Evolutionary conservation across 2,329 filamentous ascomycete genomes (phyloP).

Genomic region (Beauveria australis): DNA sequence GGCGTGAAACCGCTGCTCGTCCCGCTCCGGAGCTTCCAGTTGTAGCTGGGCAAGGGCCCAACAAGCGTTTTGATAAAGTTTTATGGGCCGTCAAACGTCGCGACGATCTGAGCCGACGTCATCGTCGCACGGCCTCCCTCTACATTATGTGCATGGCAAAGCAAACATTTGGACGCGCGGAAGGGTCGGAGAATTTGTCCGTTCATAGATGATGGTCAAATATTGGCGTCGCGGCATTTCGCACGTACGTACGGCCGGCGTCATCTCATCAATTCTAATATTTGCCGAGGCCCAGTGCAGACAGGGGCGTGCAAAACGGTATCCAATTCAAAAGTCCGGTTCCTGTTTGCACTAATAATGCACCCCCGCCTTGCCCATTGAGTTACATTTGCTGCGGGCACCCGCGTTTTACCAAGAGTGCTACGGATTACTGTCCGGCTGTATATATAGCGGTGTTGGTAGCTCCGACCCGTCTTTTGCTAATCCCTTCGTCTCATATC

Average conservation of each 20-base stretch:
- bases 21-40: not conserved
- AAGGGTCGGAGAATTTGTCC: not conserved
- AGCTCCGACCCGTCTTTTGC: not conserved
- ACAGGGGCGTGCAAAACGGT: not conserved
- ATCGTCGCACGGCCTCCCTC: not conserved
- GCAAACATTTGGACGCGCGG: not conserved
- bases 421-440: not conserved
- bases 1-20: not conserved
- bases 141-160: not conserved
- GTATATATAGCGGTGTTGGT: not conserved
- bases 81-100: slow-evolving; percentile 3
- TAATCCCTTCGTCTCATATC: not conserved
- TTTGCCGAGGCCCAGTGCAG: not conserved
- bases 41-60: not conserved
- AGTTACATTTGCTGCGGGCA: not conserved
- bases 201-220: not conserved
- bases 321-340: slow-evolving; percentile 4
- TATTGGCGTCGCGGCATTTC: not conserved
- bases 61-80: not conserved
- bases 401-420: not conserved
- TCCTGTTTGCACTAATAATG: not conserved
- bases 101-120: not conserved
- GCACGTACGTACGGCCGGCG: not conserved
- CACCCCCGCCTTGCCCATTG: not conserved
- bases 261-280: not conserved